phyloP scores from a whole-genome alignment of 176 grass and related monocot genomes.

The Lolium multiflorum region DNA sequence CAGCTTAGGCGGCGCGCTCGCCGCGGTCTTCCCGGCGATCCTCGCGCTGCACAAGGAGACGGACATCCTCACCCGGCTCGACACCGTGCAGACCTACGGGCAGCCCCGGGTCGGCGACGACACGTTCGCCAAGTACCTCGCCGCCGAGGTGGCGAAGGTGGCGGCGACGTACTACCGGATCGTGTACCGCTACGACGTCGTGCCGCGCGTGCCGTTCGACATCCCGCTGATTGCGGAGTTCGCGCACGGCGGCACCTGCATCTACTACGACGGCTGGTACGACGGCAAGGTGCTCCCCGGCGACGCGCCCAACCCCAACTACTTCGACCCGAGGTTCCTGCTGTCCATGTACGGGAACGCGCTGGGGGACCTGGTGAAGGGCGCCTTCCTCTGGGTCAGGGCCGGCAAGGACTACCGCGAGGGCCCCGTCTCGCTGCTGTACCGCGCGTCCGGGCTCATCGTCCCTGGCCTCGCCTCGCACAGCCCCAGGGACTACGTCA shows the following conservation, averaged over 20 bases:
- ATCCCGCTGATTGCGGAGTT: constrained; percentile 38
- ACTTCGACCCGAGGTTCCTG: constrained; percentile 57
- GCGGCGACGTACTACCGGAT: constrained; percentile 39
- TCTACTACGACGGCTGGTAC: constrained; percentile 82
- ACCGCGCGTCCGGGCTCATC: constrained; percentile 46
- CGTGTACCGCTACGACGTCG: constrained; percentile 86
- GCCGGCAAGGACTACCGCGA: constrained; percentile 68
- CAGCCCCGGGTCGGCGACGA: constrained; percentile 79
- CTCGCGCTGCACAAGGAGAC: constrained; percentile 57
- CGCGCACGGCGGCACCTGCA: constrained; percentile 60
- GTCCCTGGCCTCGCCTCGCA: constrained; percentile 70
- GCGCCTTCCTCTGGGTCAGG: constrained; percentile 39
- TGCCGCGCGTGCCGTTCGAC: constrained; percentile 76
- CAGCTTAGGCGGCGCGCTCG: constrained; percentile 87
- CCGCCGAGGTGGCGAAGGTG: background rate
- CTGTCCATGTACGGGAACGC: constrained; percentile 56
- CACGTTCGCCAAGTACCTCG: constrained; percentile 42
- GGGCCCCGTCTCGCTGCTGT: constrained; percentile 54
- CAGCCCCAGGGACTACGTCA: constrained; percentile 76
- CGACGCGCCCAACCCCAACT: constrained; percentile 74
- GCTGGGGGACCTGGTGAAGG: constrained; percentile 65
- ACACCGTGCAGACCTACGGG: constrained; percentile 61
- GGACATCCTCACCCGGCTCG: constrained; percentile 47
- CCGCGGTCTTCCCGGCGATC: constrained; percentile 67
- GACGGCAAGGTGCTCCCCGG: constrained; percentile 39